These are phyloP conservation scores for Somion occarium DNA, from an alignment of 1,284 basidiomycete genomes.

Conservation along the genomic window DNA sequence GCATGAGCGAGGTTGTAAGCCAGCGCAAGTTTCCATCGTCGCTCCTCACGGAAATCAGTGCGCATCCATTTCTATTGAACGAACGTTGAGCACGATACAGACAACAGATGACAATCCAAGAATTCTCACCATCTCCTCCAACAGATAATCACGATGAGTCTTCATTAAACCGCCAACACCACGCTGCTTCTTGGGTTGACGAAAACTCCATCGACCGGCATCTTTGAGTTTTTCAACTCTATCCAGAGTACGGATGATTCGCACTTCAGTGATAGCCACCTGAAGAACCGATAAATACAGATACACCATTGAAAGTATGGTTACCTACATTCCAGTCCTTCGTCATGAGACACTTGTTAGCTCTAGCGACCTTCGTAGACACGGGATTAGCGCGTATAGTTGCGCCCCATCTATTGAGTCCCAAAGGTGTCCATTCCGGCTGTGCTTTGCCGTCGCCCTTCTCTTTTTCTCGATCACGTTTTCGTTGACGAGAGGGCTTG, in stretches of 20 bases:
- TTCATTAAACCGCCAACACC: conserved; percentile 77
- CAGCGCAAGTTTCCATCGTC: conserved; percentile 86
- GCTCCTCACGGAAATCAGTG: conserved; percentile 91
- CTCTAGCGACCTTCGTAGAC: conserved; percentile 58
- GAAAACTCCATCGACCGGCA: conserved; percentile 83
- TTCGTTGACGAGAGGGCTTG: conserved; percentile 43
- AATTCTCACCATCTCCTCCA: conserved; percentile 91
- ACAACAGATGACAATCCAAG: not conserved
- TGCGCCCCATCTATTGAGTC: conserved; percentile 69
- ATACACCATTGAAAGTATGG: not conserved
- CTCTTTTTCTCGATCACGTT: conserved; percentile 50
- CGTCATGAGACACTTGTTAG: conserved; percentile 71
- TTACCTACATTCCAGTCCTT: conserved; percentile 77
- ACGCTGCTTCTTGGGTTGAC: conserved; percentile 93
- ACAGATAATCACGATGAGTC: conserved; percentile 92
- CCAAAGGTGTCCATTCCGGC: conserved; percentile 60
- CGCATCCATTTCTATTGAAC: conserved; percentile 88
- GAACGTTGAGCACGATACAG: conserved; percentile 9
- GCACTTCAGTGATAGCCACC: conserved; percentile 75
- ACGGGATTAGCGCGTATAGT: conserved; percentile 69
- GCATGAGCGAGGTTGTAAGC: conserved; percentile 85
- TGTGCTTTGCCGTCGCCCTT: conserved; percentile 31
- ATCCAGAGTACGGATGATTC: conserved; percentile 77
- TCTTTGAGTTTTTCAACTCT: conserved; percentile 84
- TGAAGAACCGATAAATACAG: conserved; percentile 24